Base-by-base conservation (phyloP, 805 yeast species). In the Wickerhamiella parazyma region DNA sequence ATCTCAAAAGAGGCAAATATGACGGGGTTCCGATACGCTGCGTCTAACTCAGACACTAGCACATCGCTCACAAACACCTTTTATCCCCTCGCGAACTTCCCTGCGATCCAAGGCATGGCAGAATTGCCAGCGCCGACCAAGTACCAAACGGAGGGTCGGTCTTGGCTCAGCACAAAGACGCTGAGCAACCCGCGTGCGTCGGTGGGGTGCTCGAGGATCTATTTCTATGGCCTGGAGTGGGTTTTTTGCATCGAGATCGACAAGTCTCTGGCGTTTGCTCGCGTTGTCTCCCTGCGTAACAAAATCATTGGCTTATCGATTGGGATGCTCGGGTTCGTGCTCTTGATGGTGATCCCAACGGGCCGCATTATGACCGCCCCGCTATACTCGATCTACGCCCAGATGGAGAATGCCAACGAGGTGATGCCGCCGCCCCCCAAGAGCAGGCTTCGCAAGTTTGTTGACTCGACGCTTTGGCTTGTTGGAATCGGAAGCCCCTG, bases 131-230 rank as follows among this genome's bases (percentile, higher is more conserved):
- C 20, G 4, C 11, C 25, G 10, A 3, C 11, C 17, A 5, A 10
- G 11, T 16, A 12, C 22, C 35, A 25, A 8, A 42, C 29, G 9
- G 4, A 42, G 1, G 44, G 51, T 11, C 47, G 49, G 3, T 47
- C 51, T 0, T 11, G 47, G 37, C 44, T 49, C 41, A 38, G 37
- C 11, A 48, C 55, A 8, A 21, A 26, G 2, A 37, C 51, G 1
- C 51, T 50, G 2, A n/a, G 16, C 11, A 19, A 33, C 9, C n/a
- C 18, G 11, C 16, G 28, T 8, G 54, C 54, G 0, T 48, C 54
- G n/a, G 54, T 52, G 10, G 57, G 57, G 2, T 53, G 45, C 38
- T 48, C 55, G 1, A 42, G 24, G 17, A 43, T 46, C 1, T 24
- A 34, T 1, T 43, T 46, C 5, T 28, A 51, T 14, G 46, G 42